A percentile compares a stretch with the other conserved stretches of the same genome.
These are phyloP conservation scores for Pseudopithomyces chartarum DNA, from an alignment of 2,329 filamentous ascomycete genomes.

Conservation along the genomic window DNA sequence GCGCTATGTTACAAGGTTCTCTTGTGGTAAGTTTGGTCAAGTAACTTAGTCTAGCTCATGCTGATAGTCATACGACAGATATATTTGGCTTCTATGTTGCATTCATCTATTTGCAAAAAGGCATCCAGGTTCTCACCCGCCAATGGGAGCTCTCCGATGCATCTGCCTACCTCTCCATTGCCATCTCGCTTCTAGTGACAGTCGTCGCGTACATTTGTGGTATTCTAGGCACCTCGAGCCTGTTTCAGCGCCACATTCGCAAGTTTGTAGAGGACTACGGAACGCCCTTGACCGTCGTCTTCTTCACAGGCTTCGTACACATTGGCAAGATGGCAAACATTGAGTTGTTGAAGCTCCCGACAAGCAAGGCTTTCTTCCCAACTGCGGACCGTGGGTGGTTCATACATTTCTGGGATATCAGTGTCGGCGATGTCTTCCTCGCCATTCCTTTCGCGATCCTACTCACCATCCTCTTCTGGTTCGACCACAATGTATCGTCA, in stretches of 20 bases:
- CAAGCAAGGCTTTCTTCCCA: constrained; percentile 76
- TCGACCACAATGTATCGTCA: constrained; percentile 76
- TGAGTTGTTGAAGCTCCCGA: constrained; percentile 73
- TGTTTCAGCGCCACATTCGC: constrained; percentile 76
- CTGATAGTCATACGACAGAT: constrained; percentile 51
- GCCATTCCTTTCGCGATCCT: constrained; percentile 86
- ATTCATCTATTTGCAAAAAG: constrained; percentile 90
- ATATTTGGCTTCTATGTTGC: constrained; percentile 95
- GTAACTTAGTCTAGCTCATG: no score
- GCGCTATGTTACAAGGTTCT: constrained; percentile 88
- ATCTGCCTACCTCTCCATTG: constrained; percentile 77
- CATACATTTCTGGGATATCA: constrained; percentile 79
- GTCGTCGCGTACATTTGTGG: constrained; percentile 76
- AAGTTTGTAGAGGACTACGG: constrained; percentile 91
- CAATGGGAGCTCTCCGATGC: constrained; percentile 67
- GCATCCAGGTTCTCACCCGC: constrained; percentile 80
- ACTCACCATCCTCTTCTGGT: constrained; percentile 84
- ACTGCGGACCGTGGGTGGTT: constrained; percentile 77
- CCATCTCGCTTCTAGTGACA: constrained; percentile 77
- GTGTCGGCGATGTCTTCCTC: constrained; percentile 74
- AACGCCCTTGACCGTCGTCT: constrained; percentile 69
- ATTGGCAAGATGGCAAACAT: constrained; percentile 80
- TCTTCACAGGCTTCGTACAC: constrained; percentile 89
- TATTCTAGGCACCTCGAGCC: constrained; percentile 69
- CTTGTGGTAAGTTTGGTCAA: constrained; percentile 56